These are phyloP conservation scores for Paspalum vaginatum DNA, from an alignment of 176 grass and related monocot species.

Conservation along the genomic window DNA sequence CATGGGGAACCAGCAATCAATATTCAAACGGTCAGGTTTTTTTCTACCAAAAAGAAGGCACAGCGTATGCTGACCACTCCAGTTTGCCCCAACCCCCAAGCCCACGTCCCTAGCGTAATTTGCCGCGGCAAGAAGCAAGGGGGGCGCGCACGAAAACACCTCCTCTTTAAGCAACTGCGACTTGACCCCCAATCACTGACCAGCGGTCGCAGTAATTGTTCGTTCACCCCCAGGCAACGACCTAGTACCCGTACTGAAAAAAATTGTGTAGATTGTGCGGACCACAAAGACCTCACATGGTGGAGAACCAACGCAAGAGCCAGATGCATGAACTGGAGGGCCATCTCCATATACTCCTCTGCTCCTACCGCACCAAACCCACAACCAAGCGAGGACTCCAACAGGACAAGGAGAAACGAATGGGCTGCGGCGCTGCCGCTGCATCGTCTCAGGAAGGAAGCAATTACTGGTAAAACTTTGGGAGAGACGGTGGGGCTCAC, in stretches of 20 bases:
- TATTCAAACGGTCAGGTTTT: not conserved
- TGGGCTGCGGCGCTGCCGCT: too few species aligned
- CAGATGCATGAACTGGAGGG: too few species aligned
- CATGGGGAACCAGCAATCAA: not conserved
- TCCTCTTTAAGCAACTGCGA: not conserved
- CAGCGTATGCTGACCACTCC: not conserved
- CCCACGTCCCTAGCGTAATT: not conserved
- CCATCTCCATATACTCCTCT: not conserved
- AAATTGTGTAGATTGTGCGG: not conserved
- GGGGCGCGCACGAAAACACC: too few species aligned
- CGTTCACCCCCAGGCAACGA: not conserved
- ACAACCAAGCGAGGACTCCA: not conserved
- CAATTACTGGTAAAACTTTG: not conserved
- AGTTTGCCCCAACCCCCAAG: not conserved
- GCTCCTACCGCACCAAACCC: not conserved
- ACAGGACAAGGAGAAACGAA: not conserved
- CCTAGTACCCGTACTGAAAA: not conserved
- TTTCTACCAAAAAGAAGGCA: not conserved
- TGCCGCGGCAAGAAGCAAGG: not conserved
- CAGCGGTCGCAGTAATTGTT: not conserved
- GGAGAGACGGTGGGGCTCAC: conserved; percentile 26
- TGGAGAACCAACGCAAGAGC: not conserved
- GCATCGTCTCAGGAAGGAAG: too few species aligned
- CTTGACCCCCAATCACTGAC: not conserved
- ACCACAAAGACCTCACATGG: not conserved